A percentile compares a stretch with the other conserved stretches of the same genome.
These are phyloP conservation scores for Cyclotella sp. DNA, from an alignment of 108 stramenopile species.

Conservation along the genomic window DNA sequence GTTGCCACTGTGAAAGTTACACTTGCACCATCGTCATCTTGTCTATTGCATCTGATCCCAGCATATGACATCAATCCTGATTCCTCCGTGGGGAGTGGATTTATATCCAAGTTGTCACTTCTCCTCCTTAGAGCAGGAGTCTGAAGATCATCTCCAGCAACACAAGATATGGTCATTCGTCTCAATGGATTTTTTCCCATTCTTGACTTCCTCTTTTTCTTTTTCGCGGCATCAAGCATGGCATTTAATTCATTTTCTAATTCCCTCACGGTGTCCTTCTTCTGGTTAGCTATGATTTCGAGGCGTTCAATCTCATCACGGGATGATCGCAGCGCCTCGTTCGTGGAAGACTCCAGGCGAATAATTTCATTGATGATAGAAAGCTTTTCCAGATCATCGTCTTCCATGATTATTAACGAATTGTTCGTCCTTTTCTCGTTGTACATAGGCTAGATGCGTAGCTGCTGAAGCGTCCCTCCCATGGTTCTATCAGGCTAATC, in stretches of 20 bases:
- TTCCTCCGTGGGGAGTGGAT: too few relatives aligned
- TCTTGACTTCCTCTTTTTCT: slow-evolving; percentile 1
- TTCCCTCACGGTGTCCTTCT: slow-evolving; percentile 1
- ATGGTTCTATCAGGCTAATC: too few relatives aligned
- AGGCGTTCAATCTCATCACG: slow-evolving; percentile 11
- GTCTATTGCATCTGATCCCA: too few relatives aligned
- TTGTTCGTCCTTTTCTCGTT: too few relatives aligned
- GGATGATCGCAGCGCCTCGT: background rate
- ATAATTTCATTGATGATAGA: slow-evolving; percentile 1
- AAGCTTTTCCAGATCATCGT: slow-evolving; percentile 2
- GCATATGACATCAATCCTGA: too few relatives aligned
- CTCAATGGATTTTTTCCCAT: background rate
- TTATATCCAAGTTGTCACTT: background rate
- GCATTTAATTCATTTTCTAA: background rate
- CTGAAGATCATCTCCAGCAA: background rate
- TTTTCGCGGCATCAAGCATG: background rate
- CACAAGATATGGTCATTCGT: background rate
- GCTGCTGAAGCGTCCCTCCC: too few relatives aligned
- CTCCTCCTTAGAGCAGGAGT: background rate
- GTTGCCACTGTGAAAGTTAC: slow-evolving; percentile 3
- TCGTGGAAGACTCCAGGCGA: slow-evolving; percentile 3
- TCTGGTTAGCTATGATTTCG: background rate
- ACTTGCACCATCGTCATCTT: slow-evolving; percentile 2
- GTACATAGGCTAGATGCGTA: too few relatives aligned
- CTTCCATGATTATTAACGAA: background rate